These are phyloP conservation scores for Cladobotryum mycophilum DNA, from an alignment of 2,329 filamentous ascomycete genomes.

Conservation along the genomic window DNA sequence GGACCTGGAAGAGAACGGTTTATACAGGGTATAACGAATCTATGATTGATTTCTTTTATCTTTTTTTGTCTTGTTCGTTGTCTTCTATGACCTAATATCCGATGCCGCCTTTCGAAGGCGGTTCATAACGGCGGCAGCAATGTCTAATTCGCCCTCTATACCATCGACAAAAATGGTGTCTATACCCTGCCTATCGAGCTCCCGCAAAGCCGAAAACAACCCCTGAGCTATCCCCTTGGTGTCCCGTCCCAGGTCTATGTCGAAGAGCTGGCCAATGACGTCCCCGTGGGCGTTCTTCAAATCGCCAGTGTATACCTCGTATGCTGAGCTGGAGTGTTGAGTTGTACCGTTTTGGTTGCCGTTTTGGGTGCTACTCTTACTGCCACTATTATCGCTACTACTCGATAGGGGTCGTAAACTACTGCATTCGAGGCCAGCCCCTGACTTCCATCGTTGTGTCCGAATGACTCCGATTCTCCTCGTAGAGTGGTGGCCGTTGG, in stretches of 20 bases:
- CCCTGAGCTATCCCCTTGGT: conserved; percentile 74
- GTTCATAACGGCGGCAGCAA: conserved; percentile 84
- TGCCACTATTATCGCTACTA: no score
- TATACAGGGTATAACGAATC: conserved; percentile 13
- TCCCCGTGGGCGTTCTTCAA: conserved; percentile 29
- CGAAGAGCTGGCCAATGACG: conserved; percentile 45
- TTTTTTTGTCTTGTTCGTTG: conserved; percentile 24
- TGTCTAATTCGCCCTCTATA: conserved; percentile 69
- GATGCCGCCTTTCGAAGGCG: conserved; percentile 71
- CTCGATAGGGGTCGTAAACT: conserved; percentile 29
- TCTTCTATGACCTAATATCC: conserved; percentile 45
- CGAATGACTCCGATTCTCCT: conserved; percentile 50
- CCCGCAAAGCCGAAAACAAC: conserved; percentile 79
- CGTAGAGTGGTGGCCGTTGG: conserved; percentile 44
- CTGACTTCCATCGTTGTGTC: conserved; percentile 46
- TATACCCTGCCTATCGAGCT: conserved; percentile 72
- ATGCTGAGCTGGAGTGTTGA: conserved; percentile 26
- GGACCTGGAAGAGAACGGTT: conserved; percentile 4
- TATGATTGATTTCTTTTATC: conserved; percentile 10
- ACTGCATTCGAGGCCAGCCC: conserved; percentile 43
- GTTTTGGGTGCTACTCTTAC: neutral
- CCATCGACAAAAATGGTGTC: conserved; percentile 89
- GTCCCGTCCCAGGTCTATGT: conserved; percentile 66
- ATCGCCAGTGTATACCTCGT: conserved; percentile 36
- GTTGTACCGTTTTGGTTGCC: conserved; percentile 16